These are phyloP conservation scores for Penium margaritaceum DNA, from an alignment of 139 green algal species.

Conservation along the genomic window DNA sequence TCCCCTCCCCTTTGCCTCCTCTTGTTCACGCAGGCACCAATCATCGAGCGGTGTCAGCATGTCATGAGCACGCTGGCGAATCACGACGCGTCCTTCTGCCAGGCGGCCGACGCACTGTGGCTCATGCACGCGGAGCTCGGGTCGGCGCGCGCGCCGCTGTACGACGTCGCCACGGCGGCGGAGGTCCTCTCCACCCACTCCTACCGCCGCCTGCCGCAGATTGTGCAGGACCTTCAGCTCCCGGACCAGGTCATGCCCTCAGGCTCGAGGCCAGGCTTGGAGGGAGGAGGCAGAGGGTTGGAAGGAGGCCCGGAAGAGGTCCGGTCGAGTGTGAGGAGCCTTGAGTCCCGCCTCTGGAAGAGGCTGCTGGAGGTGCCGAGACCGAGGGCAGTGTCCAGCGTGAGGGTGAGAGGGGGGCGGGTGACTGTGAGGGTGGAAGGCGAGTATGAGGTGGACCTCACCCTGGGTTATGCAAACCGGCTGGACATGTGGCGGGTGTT, in stretches of 20 bases:
- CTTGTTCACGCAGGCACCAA: background rate
- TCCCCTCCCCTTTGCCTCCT: background rate
- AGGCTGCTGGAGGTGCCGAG: constrained; percentile 14
- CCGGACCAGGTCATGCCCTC: constrained; percentile 4
- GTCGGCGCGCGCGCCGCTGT: constrained; percentile 42
- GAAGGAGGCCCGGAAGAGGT: background rate
- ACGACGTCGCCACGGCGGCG: constrained; percentile 53
- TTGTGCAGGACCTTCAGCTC: constrained; percentile 18
- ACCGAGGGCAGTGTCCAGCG: background rate
- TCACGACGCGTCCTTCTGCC: constrained; percentile 35
- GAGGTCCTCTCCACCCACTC: constrained; percentile 46
- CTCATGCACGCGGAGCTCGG: constrained; percentile 50
- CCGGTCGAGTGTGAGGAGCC: background rate
- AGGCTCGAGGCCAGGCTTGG: background rate
- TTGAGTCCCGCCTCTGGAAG: background rate
- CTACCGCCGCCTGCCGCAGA: constrained; percentile 32
- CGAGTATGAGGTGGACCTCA: constrained; percentile 24
- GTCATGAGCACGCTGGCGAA: constrained; percentile 39
- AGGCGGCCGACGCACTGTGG: constrained; percentile 51
- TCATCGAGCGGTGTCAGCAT: constrained; percentile 30
- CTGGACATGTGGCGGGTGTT: constrained; percentile 15
- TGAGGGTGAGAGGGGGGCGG: constrained; percentile 2
- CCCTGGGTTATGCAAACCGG: constrained; percentile 3
- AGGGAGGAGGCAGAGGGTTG: background rate
- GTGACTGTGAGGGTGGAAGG: background rate